Conservation (phyloP, 31 red algal genomes). For the Asparagopsis taxiformis region DNA sequence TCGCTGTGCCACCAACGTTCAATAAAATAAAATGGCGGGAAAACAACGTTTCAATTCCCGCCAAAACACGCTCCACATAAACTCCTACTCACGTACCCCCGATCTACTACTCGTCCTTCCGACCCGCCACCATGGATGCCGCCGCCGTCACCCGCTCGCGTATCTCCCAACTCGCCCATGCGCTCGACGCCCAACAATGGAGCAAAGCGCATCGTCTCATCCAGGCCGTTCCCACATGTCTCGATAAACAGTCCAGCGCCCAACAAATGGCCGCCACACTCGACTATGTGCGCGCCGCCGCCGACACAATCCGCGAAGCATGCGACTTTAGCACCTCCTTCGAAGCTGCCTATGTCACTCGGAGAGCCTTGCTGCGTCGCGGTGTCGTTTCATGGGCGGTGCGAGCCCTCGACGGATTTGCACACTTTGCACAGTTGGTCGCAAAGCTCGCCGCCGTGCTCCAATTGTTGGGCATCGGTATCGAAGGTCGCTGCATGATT, state of each 20-base stretch:
- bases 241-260: neutral
- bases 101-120: too few relatives aligned
- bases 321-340: conserved; percentile 20
- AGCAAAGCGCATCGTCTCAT: too few relatives aligned
- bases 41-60: too few relatives aligned
- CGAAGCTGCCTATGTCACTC: conserved; percentile 8
- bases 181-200: too few relatives aligned
- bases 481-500: conserved; percentile 10
- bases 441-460: conserved; percentile 7
- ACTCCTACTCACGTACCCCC: too few relatives aligned
- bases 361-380: conserved; percentile 12
- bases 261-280: conserved; percentile 6
- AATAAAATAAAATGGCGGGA: too few relatives aligned
- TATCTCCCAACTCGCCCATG: too few relatives aligned
- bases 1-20: too few relatives aligned
- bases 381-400: conserved; percentile 23
- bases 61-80: too few relatives aligned
- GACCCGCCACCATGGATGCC: too few relatives aligned
- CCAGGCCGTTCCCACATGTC: neutral
- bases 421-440: conserved; percentile 1
- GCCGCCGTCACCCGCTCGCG: too few relatives aligned
- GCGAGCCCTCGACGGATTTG: conserved; percentile 9
- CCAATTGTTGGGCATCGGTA: conserved; percentile 1
- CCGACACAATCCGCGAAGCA: conserved; percentile 32
- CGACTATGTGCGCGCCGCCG: conserved; percentile 18